Base-by-base conservation (phyloP, 345 rosid species). In the Cardamine resedifolia region DNA sequence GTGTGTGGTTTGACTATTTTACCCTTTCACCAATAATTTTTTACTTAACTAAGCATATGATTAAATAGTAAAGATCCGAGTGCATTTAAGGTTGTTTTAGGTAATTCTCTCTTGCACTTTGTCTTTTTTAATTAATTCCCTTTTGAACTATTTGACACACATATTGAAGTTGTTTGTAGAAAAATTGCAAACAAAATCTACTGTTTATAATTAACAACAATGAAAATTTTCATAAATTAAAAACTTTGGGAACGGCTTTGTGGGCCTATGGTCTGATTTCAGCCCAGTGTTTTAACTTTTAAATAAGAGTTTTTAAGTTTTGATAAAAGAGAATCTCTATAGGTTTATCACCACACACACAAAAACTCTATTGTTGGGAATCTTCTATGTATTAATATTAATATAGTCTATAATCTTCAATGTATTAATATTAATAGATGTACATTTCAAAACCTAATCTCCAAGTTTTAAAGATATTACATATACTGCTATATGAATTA, bases 1-100 rank as follows among this genome's bases (percentile, higher is more conserved):
- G 24, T 4, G 8, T 58, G 0, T 48, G 53, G 20, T 57, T 70
- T 70, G 3, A 76, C 75, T n/a, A 5, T 26, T 56, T 64, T 49
- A 57, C 62, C 72, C 71, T 69, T 19, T 67, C 3, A 26, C 65
- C 31, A 21, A 3, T 33, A 30, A 2, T 8, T 1, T 1, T 9
- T 14, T 5, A 0, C 10, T 2, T 30, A 15, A 24, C 33, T 51
- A 49, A 45, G 14, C 0, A 39, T 19, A 0, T 45, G 11, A 30
- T 19, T 30, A 28, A n/a, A 16, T 36, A 1, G 11, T 18, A 3
- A 19, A 27, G 1, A 10, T 10, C 9, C 7, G 6, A 33, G 14
- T 69, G 66, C 7, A 21, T 21, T 27, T 45, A 31, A 31, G 28
- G 58, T 16, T 48, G 58, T 58, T 34, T 16, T 48, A 4, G 72